These are phyloP conservation scores for Solanum peruvianum DNA, from an alignment of 257 asterid species.

Conservation along the genomic window DNA sequence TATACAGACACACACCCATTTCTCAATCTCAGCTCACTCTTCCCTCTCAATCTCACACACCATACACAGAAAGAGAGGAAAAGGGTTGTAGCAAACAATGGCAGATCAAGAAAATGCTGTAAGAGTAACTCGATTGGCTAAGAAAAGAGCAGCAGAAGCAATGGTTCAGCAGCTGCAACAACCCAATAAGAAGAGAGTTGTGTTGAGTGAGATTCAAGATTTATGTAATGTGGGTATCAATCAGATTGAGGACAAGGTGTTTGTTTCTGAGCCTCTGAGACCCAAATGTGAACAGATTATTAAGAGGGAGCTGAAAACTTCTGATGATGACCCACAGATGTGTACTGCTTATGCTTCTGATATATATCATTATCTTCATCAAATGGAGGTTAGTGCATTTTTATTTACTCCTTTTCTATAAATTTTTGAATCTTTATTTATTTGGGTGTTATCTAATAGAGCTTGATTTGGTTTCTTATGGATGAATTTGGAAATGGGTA, in stretches of 20 bases:
- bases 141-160: conserved; percentile 16
- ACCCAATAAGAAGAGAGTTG: conserved; percentile 10
- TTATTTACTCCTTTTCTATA: not conserved
- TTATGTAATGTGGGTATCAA: not conserved
- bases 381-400: conserved; percentile 8
- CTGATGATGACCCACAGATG: conserved; percentile 18
- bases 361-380: conserved; percentile 5
- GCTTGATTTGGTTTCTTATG: not conserved
- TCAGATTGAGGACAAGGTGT: not conserved
- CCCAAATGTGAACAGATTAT: not conserved
- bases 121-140: conserved; percentile 6
- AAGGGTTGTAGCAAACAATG: not conserved
- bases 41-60: not conserved
- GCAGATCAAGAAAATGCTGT: conserved; percentile 1
- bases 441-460: not conserved
- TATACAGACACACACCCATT: not conserved
- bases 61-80: not conserved
- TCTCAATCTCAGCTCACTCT: not conserved
- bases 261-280: not conserved
- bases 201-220: conserved; percentile 4
- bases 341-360: conserved; percentile 11
- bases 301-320: not conserved
- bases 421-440: not conserved
- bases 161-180: not conserved
- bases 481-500: not conserved